Evolutionary conservation across 768 basidiomycete species (phyloP), one percentile per base, ranked within the genome.

Genomic region (Mycena pura): DNA sequence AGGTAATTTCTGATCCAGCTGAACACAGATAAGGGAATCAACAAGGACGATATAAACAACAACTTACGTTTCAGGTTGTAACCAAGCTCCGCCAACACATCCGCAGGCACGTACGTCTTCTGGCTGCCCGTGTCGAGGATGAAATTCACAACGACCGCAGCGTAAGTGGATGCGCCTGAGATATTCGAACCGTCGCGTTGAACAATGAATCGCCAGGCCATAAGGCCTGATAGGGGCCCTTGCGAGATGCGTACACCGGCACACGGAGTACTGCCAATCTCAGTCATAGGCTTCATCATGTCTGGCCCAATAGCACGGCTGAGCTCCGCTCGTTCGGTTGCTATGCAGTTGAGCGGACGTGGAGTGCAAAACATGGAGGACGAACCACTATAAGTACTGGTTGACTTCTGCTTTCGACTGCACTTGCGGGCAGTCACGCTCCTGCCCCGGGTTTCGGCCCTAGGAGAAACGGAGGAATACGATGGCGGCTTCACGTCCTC

Each of bases 141-240:
- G 27, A 73, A 73, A 32, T 73, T 71, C 15, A 57, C 39, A 19
- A 72, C 51, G 8, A 72, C 52, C 5, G 60, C 51, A 0, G 38
- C 56, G 27, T 24, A n/a, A 13, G 21, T 28, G 6, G 31, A 27
- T 36, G 41, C 41, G 27, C 10, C 17, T 0, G 51, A 56, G 6
- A 32, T 13, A 21, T 10, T 38, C 3, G 59, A 27, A 1, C 29
- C 36, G n/a, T 58, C 62, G 7, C 67, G 57, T 22, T 41, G 53
- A 19, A 73, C 69, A 28, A 68, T 43, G 7, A 73, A 68, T 3
- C 68, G 66, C 66, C 68, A 73, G 2, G 70, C 69, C 66, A 73
- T 69, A 56, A 73, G 70, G 1, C 70, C 70, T 0, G 50, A 4
- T 34, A 73, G 53, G 19, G 41, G 41, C 2, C 72, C 72, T 21